phyloP scores from a whole-genome alignment of 2,329 filamentous ascomycete species.

The Orbilia ellipsospora region DNA sequence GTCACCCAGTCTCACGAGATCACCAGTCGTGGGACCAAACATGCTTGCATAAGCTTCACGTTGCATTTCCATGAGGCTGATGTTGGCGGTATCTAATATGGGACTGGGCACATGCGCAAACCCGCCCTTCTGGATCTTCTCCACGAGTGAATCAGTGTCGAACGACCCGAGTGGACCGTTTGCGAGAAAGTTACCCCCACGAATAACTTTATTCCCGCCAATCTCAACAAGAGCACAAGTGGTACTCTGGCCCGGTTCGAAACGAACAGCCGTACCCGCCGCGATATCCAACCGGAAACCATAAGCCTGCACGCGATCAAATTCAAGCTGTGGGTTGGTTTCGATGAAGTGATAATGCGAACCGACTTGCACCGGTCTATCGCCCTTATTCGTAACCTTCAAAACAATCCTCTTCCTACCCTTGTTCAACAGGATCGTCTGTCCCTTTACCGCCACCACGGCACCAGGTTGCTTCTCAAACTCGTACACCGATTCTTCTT shows the following conservation, averaged over 20 bases:
- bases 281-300: slow-evolving; percentile 89
- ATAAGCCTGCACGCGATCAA: slow-evolving; percentile 84
- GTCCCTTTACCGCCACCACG: slow-evolving; percentile 73
- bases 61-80: slow-evolving; percentile 73
- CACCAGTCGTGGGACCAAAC: slow-evolving; percentile 92
- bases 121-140: slow-evolving; percentile 74
- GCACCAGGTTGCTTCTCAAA: slow-evolving; percentile 79
- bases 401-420: slow-evolving; percentile 78
- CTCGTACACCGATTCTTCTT: slow-evolving; percentile 71
- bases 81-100: slow-evolving; percentile 67
- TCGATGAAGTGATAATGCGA: slow-evolving; percentile 98
- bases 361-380: slow-evolving; percentile 89
- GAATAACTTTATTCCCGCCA: slow-evolving; percentile 80
- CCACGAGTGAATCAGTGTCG: slow-evolving; percentile 74
- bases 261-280: slow-evolving; percentile 89
- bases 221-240: slow-evolving; percentile 92
- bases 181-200: slow-evolving; percentile 84
- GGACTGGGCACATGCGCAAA: slow-evolving; percentile 82
- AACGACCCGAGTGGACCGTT: slow-evolving; percentile 75
- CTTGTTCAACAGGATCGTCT: slow-evolving; percentile 74
- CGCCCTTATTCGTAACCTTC: slow-evolving; percentile 84
- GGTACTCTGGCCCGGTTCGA: slow-evolving; percentile 92
- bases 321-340: slow-evolving; percentile 88
- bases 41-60: slow-evolving; percentile 82
- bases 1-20: slow-evolving; percentile 80